Conservation (phyloP, 2,329 filamentous ascomycete species). For the Knufia fluminis region DNA sequence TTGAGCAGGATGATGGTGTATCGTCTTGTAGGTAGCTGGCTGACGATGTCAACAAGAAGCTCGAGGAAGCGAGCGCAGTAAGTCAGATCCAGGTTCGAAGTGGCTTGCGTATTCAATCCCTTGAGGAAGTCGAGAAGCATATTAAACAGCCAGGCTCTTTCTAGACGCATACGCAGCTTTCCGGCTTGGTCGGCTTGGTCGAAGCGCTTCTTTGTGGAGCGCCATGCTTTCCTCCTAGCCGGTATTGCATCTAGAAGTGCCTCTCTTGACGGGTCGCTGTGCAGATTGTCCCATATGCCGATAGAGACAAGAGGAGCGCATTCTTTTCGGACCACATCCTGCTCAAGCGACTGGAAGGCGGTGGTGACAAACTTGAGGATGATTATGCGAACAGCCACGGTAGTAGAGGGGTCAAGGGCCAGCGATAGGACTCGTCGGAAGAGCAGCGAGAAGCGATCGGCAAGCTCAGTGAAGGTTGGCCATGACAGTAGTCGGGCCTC, state of each 20-base stretch:
- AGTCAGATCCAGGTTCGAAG: conserved; percentile 49
- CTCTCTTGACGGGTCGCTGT: conserved; percentile 66
- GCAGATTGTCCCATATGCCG: conserved; percentile 88
- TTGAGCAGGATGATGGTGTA: conserved; percentile 84
- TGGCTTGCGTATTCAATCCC: conserved; percentile 49
- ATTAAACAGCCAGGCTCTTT: conserved; percentile 86
- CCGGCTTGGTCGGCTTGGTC: conserved; percentile 72
- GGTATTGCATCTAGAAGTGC: conserved; percentile 60
- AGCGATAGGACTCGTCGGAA: conserved; percentile 86
- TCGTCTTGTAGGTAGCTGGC: conserved; percentile 83
- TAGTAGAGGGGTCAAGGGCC: conserved; percentile 62
- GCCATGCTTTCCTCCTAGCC: conserved; percentile 84
- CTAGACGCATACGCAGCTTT: conserved; percentile 76
- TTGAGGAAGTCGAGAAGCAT: conserved; percentile 74
- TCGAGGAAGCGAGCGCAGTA: conserved; percentile 95
- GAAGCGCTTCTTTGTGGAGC: conserved; percentile 73
- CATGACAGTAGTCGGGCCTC: conserved; percentile 81
- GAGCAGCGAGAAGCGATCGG: conserved; percentile 75
- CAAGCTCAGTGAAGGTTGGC: conserved; percentile 66
- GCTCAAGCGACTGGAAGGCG: conserved; percentile 90
- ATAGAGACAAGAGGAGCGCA: conserved; percentile 93
- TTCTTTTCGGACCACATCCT: conserved; percentile 80
- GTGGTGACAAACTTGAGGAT: conserved; percentile 84
- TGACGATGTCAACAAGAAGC: conserved; percentile 80
- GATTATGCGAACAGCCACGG: conserved; percentile 61